These are phyloP conservation scores for Metarhizium anisopliae DNA, from an alignment of 2,329 filamentous ascomycete genomes.

Conservation along the genomic window DNA sequence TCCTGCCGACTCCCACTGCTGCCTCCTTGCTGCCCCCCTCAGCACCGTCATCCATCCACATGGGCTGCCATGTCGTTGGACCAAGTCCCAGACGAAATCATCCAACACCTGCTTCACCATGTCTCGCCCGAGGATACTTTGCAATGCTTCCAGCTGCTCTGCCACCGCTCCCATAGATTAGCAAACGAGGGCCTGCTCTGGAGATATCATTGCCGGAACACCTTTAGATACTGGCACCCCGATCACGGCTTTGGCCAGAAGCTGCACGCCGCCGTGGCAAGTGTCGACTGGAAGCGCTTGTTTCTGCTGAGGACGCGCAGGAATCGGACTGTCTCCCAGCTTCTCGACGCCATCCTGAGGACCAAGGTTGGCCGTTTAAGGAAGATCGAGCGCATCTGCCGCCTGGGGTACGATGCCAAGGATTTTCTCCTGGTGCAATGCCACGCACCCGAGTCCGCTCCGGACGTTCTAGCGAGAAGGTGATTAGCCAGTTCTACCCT, in stretches of 20 bases:
- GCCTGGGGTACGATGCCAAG: slow-evolving; percentile 78
- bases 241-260: slow-evolving; percentile 52
- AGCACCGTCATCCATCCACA: slow-evolving; percentile 5
- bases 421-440: slow-evolving; percentile 67
- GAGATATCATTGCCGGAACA: slow-evolving; percentile 61
- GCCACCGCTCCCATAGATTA: slow-evolving; percentile 54
- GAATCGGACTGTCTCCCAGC: slow-evolving; percentile 40
- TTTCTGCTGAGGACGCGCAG: slow-evolving; percentile 48
- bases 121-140: slow-evolving; percentile 47
- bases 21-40: background rate
- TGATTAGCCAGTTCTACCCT: slow-evolving; percentile 16
- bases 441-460: slow-evolving; percentile 44
- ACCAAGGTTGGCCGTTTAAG: slow-evolving; percentile 61
- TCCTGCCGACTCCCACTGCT: background rate
- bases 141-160: slow-evolving; percentile 41
- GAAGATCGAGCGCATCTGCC: slow-evolving; percentile 62
- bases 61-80: slow-evolving; percentile 28
- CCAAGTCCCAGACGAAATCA: slow-evolving; percentile 70
- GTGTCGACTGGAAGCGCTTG: slow-evolving; percentile 66
- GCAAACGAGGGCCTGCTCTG: slow-evolving; percentile 69
- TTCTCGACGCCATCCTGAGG: slow-evolving; percentile 61
- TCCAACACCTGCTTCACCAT: slow-evolving; percentile 67
- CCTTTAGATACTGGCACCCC: slow-evolving; percentile 68
- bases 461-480: slow-evolving; percentile 72
- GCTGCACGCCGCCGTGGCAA: slow-evolving; percentile 39